Conservation (phyloP, 768 basidiomycete species). For the Favolaschia claudopus region DNA sequence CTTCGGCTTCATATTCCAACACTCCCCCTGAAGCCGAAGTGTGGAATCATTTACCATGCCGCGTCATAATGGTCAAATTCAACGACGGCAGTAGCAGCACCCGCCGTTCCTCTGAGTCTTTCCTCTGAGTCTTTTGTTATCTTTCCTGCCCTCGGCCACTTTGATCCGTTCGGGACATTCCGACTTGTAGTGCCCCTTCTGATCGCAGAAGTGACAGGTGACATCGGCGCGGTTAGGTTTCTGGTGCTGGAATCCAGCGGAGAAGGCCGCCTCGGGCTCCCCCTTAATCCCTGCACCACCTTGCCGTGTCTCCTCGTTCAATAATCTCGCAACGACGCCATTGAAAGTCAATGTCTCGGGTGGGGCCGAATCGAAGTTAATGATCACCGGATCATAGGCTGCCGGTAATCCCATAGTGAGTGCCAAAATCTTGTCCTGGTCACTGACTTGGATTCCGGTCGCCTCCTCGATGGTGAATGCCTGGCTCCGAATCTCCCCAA, state of each 20-base stretch:
- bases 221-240: conserved; percentile 14
- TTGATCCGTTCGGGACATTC: conserved; percentile 20
- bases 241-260: not conserved
- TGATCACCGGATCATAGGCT: conserved; percentile 37
- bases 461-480: conserved; percentile 31
- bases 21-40: not conserved
- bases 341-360: conserved; percentile 34
- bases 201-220: conserved; percentile 35
- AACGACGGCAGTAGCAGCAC: not conserved
- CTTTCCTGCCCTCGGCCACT: too few relatives aligned
- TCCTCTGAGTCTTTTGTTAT: conserved; percentile 22
- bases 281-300: not conserved
- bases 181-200: conserved; percentile 34
- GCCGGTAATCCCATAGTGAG: conserved; percentile 36
- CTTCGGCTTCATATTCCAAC: not conserved
- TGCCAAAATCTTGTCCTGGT: conserved; percentile 35
- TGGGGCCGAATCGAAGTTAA: conserved; percentile 37
- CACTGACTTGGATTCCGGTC: conserved; percentile 25
- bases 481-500: conserved; percentile 26
- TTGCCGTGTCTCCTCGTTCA: conserved; percentile 41
- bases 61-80: not conserved
- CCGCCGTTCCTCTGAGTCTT: conserved; percentile 2
- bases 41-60: not conserved
- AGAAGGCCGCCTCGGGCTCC: not conserved
- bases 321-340: conserved; percentile 34